Conservation (phyloP, 805 yeast species). For the Myxozyma nipponensis region DNA sequence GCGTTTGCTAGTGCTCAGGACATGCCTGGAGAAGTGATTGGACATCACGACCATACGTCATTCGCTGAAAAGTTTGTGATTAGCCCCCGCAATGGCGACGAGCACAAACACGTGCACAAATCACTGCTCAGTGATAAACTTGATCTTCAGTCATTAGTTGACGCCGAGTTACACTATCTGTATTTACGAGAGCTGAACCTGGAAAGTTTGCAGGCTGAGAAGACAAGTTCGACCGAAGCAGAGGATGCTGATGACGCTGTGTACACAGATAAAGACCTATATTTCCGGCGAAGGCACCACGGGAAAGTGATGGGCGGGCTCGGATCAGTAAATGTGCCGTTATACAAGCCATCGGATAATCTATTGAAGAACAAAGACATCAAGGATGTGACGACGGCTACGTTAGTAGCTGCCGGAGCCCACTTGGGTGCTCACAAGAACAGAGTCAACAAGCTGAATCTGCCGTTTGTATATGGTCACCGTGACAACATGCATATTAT, state of each 20-base stretch:
- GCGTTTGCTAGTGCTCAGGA: slow-evolving; percentile 14
- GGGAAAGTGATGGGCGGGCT: slow-evolving; percentile 7
- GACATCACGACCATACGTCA: neutral
- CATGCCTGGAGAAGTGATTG: neutral
- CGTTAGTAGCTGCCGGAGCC: slow-evolving; percentile 84
- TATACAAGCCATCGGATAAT: slow-evolving; percentile 11
- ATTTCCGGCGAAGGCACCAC: slow-evolving; percentile 23
- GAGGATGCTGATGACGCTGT: slow-evolving; percentile 1
- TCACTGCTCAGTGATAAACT: slow-evolving; percentile 1
- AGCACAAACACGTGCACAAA: neutral
- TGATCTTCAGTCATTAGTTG: neutral
- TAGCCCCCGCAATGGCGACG: neutral
- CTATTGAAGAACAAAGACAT: slow-evolving; percentile 8
- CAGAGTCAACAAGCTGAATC: slow-evolving; percentile 63
- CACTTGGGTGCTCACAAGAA: slow-evolving; percentile 81
- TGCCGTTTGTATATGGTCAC: slow-evolving; percentile 81
- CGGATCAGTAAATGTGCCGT: slow-evolving; percentile 9
- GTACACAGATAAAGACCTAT: slow-evolving; percentile 14
- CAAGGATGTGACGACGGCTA: slow-evolving; percentile 57
- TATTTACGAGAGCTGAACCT: neutral
- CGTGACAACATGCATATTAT: slow-evolving; percentile 89
- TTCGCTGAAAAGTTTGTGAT: slow-evolving; percentile 5
- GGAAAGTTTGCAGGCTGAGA: neutral
- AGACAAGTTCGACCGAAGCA: neutral
- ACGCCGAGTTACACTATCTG: neutral